Evolutionary conservation across 2,329 filamentous ascomycete genomes (phyloP).

Genomic region (Penicillium sp.): DNA sequence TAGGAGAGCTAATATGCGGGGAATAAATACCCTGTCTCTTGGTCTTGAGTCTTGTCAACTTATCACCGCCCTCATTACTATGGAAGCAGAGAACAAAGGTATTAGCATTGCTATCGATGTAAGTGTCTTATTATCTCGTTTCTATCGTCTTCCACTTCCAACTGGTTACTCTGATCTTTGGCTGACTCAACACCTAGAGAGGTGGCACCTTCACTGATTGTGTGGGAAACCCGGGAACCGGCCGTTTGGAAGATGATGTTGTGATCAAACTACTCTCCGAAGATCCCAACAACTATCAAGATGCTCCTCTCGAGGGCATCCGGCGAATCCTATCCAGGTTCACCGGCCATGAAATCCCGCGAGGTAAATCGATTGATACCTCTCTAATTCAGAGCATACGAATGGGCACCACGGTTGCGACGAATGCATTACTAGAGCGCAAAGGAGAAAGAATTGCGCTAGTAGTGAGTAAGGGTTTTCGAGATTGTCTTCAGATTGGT

Average conservation of each 20-base stretch:
- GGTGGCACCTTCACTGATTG: slow-evolving; percentile 27
- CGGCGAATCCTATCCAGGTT: slow-evolving; percentile 81
- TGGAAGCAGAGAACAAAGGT: slow-evolving; percentile 11
- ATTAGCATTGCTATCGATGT: slow-evolving; percentile 27
- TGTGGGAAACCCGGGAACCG: slow-evolving; percentile 56
- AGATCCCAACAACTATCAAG: slow-evolving; percentile 85
- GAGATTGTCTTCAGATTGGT: slow-evolving; percentile 82
- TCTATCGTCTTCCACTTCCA: neutral
- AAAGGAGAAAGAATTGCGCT: slow-evolving; percentile 88
- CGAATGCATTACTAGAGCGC: slow-evolving; percentile 84
- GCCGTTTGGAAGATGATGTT: slow-evolving; percentile 64
- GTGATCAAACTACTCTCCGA: slow-evolving; percentile 88
- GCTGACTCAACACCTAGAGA: slow-evolving; percentile 12
- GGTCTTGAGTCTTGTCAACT: neutral
- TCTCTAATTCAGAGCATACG: slow-evolving; percentile 83
- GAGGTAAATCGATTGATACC: slow-evolving; percentile 78
- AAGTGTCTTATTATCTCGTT: neutral
- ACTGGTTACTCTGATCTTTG: neutral
- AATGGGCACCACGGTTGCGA: slow-evolving; percentile 95
- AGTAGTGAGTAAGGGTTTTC: slow-evolving; percentile 84
- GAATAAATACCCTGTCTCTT: neutral
- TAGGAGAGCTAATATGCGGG: neutral
- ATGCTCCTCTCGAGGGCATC: slow-evolving; percentile 89
- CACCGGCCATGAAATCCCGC: slow-evolving; percentile 70
- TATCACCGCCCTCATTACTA: neutral